Evolutionary conservation across 2,329 filamentous ascomycete species (phyloP).

Genomic region (Pleomassaria siparia): DNA sequence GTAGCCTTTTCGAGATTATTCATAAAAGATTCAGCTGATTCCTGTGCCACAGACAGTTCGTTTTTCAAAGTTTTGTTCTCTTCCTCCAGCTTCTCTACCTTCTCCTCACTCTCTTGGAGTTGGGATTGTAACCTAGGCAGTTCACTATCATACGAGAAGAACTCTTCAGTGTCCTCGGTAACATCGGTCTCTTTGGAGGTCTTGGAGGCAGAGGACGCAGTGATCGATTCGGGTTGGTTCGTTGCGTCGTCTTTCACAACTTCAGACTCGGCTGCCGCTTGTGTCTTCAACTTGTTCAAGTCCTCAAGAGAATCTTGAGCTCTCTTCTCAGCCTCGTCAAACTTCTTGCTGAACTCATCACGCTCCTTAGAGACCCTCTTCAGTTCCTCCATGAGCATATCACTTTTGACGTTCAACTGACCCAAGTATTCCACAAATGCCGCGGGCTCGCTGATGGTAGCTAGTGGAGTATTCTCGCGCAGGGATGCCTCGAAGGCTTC

Average conservation of each 20-base stretch:
- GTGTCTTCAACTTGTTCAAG: slow-evolving; percentile 55
- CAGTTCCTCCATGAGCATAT: slow-evolving; percentile 92
- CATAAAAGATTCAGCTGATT: slow-evolving; percentile 56
- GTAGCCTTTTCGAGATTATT: slow-evolving; percentile 68
- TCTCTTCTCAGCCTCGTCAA: slow-evolving; percentile 67
- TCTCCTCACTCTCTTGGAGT: slow-evolving; percentile 67
- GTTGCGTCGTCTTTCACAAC: slow-evolving; percentile 29
- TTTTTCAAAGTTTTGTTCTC: slow-evolving; percentile 69
- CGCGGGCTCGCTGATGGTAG: slow-evolving; percentile 81
- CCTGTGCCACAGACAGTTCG: slow-evolving; percentile 70
- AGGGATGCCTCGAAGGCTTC: slow-evolving; percentile 91
- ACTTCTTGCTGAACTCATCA: slow-evolving; percentile 75
- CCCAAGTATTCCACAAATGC: slow-evolving; percentile 88
- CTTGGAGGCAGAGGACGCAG: slow-evolving; percentile 27
- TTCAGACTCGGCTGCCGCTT: slow-evolving; percentile 18
- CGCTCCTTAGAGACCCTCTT: slow-evolving; percentile 83
- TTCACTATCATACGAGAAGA: slow-evolving; percentile 92
- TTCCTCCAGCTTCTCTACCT: slow-evolving; percentile 69
- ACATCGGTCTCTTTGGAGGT: slow-evolving; percentile 24
- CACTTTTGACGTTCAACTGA: slow-evolving; percentile 79
- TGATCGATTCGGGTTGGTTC: slow-evolving; percentile 26
- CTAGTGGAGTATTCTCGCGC: slow-evolving; percentile 88
- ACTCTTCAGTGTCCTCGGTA: slow-evolving; percentile 62
- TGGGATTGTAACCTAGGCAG: slow-evolving; percentile 78
- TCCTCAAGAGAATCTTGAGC: slow-evolving; percentile 65